Conservation (phyloP, 1,139 yeast genomes). For the Diutina mesorugosa region DNA sequence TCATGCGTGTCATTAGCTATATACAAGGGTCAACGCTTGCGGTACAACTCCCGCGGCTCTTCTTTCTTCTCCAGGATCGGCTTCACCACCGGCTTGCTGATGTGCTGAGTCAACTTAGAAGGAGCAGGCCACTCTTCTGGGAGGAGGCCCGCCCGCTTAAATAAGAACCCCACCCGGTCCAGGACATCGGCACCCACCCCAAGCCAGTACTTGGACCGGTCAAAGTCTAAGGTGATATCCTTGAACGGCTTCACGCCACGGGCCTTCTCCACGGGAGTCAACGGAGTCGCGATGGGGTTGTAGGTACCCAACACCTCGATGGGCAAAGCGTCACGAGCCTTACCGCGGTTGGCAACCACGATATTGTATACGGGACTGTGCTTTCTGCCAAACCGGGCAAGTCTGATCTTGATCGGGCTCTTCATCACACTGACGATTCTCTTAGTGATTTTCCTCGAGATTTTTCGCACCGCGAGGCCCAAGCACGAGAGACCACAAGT, state of each 20-base stretch:
- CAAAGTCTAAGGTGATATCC: slow-evolving; percentile 73
- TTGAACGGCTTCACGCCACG: slow-evolving; percentile 52
- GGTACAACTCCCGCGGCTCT: background rate
- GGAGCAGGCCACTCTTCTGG: slow-evolving; percentile 58
- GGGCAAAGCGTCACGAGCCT: slow-evolving; percentile 76
- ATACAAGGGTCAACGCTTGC: background rate
- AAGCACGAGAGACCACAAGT: too few relatives aligned
- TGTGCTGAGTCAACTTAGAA: slow-evolving; percentile 2
- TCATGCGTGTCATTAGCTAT: background rate
- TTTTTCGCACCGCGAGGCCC: background rate
- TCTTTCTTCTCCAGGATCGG: background rate
- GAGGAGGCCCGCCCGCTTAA: slow-evolving; percentile 69
- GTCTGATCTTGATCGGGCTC: slow-evolving; percentile 47
- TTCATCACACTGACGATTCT: slow-evolving; percentile 6
- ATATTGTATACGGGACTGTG: slow-evolving; percentile 84
- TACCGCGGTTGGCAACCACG: slow-evolving; percentile 65
- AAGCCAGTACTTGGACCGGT: slow-evolving; percentile 91
- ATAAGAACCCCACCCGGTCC: slow-evolving; percentile 62
- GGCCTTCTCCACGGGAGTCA: slow-evolving; percentile 43
- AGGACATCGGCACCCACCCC: slow-evolving; percentile 98
- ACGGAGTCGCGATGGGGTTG: slow-evolving; percentile 69
- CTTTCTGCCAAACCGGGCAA: slow-evolving; percentile 87
- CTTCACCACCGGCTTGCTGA: background rate
- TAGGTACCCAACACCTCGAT: slow-evolving; percentile 93
- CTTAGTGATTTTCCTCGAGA: background rate